Conservation (phyloP, 31 red algal genomes). For the Odonthalia washingtoniensis region DNA sequence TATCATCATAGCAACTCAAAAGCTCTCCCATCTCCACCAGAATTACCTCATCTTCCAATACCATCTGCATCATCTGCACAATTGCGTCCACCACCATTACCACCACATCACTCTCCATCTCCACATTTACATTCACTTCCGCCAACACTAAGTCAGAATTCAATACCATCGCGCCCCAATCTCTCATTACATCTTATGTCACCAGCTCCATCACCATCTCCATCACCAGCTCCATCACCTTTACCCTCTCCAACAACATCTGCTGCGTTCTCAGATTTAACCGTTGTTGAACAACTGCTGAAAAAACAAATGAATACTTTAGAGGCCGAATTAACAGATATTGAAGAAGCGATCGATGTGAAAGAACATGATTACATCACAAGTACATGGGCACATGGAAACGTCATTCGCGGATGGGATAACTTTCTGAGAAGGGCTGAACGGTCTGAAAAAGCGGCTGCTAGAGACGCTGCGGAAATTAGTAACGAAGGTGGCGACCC, state of each 20-base stretch:
- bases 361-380: slow-evolving; percentile 78
- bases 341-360: slow-evolving; percentile 55
- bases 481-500: background rate
- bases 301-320: background rate
- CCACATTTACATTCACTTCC: background rate
- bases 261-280: slow-evolving; percentile 5
- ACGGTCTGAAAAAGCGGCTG: slow-evolving; percentile 15
- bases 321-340: background rate
- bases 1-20: background rate
- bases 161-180: no score
- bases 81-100: background rate
- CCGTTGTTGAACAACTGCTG: slow-evolving; percentile 23
- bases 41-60: background rate
- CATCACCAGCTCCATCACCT: background rate
- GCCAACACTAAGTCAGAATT: no score
- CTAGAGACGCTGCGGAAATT: background rate
- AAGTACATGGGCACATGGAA: slow-evolving; percentile 82
- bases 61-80: background rate
- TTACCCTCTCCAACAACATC: background rate
- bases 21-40: background rate
- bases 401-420: slow-evolving; percentile 87
- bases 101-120: background rate
- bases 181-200: background rate
- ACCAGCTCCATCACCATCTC: background rate
- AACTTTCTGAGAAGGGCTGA: slow-evolving; percentile 42